Evolutionary conservation across 805 yeast genomes (phyloP).

Genomic region (Starmerella bombicola): DNA sequence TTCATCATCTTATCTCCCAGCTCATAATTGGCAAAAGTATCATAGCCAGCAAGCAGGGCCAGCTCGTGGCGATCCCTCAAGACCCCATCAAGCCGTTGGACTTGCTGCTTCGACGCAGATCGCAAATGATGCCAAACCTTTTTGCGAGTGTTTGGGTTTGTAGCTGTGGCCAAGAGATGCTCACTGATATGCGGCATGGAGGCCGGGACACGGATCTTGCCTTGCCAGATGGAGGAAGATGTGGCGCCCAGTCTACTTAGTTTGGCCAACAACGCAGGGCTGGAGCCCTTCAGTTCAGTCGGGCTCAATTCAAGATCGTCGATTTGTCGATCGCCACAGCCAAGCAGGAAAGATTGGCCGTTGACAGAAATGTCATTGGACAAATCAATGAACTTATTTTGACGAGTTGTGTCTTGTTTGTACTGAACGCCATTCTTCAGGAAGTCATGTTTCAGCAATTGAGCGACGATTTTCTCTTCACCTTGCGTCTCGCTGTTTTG

Average conservation of each 20-base stretch:
- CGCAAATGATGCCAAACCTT: constrained; percentile 66
- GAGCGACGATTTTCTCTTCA: constrained; percentile 78
- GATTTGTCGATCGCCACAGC: constrained; percentile 25
- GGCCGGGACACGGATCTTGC: constrained; percentile 6
- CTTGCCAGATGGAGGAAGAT: constrained; percentile 3
- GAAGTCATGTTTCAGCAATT: constrained; percentile 68
- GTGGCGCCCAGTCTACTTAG: constrained; percentile 12
- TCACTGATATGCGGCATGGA: constrained; percentile 40
- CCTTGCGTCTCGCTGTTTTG: constrained; percentile 35
- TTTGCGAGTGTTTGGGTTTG: constrained; percentile 45
- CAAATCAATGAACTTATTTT: constrained; percentile 48
- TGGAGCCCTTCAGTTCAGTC: constrained; percentile 27
- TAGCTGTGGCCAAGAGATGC: constrained; percentile 47
- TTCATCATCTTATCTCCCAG: constrained; percentile 84
- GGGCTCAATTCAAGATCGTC: constrained; percentile 17
- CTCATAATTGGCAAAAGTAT: constrained; percentile 66
- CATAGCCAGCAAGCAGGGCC: constrained; percentile 59
- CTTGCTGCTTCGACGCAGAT: constrained; percentile 50
- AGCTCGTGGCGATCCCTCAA: constrained; percentile 54
- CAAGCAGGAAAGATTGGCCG: constrained; percentile 63
- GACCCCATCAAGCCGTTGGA: constrained; percentile 44
- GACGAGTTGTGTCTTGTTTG: constrained; percentile 47
- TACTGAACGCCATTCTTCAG: constrained; percentile 81
- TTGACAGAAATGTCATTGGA: constrained; percentile 69
- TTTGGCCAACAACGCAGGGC: constrained; percentile 24